Evolutionary conservation across 2,329 filamentous ascomycete species (phyloP), one percentile per base, ranked within the genome.

Genomic region (Capronia americana): DNA sequence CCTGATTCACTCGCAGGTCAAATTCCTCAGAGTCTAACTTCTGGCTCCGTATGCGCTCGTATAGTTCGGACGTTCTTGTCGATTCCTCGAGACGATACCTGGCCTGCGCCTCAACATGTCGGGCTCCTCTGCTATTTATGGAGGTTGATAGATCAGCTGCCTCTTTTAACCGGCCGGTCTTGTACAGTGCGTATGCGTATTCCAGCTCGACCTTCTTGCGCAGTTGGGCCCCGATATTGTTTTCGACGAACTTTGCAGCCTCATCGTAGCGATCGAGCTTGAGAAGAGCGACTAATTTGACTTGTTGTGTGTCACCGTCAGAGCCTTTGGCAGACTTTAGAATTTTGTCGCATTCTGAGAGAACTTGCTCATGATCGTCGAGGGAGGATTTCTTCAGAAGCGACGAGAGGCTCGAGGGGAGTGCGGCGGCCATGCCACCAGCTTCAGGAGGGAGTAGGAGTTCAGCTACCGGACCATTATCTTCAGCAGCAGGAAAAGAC

Each of bases 231-330:
- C 84, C 84, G 57, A 78, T 80, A 26, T 83, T 79, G 23, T 83
- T 79, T 70, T 88, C 84, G 57, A 89, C 81, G 5, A 83, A 81
- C 30, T 82, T 81, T 55, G 88, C 74, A 17, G 86, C 85, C 74
- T 89, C 87, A 8, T 87, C 84, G 71, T 85, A 89, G 55, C 87
- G 85, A 71, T 90, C 87, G 46, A 89, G 80, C 72, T 89, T 88
- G 57, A 89, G 74, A 51, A 90, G 75, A 6, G 87, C 87, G 48
- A 89, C 82, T 0, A 82, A 80, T 73, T 87, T 87, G 62, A 84
- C 83, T 75, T 87, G 85, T 68, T 87, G 86, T 7, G 86, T 84
- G 48, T 85, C 79, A 28, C 82, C 50, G 71, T 89, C 85, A 59
- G 78, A 78, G 46, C 48, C 58, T 71, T 86, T 87, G n/a, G 83